phyloP scores from a whole-genome alignment of 108 stramenopile species.

The Skeletonema costatum region DNA sequence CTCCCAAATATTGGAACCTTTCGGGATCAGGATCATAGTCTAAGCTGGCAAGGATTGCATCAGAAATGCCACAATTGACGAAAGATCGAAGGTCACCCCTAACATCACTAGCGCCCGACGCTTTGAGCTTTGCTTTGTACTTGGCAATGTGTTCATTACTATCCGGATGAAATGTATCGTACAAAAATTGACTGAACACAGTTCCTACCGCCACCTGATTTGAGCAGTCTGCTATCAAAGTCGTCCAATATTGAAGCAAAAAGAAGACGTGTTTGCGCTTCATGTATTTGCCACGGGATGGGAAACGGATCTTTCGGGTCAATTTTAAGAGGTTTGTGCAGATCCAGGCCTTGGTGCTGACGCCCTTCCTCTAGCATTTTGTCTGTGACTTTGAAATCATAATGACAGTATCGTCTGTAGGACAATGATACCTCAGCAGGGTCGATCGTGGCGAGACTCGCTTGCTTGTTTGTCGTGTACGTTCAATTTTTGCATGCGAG shows the following conservation, averaged over 20 bases:
- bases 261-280: background rate
- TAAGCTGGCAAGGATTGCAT: background rate
- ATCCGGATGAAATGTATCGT: background rate
- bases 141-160: background rate
- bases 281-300: background rate
- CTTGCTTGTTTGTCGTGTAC: background rate
- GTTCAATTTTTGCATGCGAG: background rate
- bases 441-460: background rate
- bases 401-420: conserved; percentile 2
- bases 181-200: background rate
- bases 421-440: background rate
- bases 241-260: background rate
- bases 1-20: background rate
- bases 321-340: background rate
- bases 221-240: background rate
- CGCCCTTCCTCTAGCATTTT: too few species aligned
- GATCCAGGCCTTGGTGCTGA: background rate
- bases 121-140: background rate
- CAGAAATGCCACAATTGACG: background rate
- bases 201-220: background rate
- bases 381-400: background rate
- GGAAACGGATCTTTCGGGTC: background rate
- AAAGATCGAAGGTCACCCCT: background rate
- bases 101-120: background rate
- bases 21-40: background rate